Percentiles rank a stretch among this genome's conserved stretches.
phyloP scores from a whole-genome alignment of 352 stramenopile species.

The Pythium oligandrum region DNA sequence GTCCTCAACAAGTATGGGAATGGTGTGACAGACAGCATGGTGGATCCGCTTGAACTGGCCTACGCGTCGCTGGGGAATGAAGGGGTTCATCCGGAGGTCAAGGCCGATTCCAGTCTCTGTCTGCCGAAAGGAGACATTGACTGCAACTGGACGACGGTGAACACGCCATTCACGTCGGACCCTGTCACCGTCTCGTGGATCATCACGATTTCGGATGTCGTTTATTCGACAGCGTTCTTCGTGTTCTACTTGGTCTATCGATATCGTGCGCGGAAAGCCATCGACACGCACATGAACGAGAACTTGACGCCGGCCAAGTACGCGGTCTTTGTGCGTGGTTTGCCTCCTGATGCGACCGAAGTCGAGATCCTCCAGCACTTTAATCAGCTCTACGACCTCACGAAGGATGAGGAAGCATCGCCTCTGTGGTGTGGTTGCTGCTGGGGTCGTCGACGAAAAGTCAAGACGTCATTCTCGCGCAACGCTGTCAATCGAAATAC shows the following conservation, averaged over 20 bases:
- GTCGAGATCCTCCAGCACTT: conserved; percentile 75
- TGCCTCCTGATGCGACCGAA: conserved; percentile 60
- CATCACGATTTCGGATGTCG: conserved; percentile 51
- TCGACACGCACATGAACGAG: conserved; percentile 65
- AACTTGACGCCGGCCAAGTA: conserved; percentile 82
- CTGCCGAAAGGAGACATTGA: conserved; percentile 55
- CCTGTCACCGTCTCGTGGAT: conserved; percentile 67
- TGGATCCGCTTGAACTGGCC: conserved; percentile 62
- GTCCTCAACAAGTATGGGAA: conserved; percentile 60
- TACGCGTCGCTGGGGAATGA: conserved; percentile 78
- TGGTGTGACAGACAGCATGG: conserved; percentile 57
- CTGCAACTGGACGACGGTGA: conserved; percentile 58
- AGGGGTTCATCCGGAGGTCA: conserved; percentile 56
- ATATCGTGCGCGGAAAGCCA: conserved; percentile 31
- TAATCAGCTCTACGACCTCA: conserved; percentile 66
- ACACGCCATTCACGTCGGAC: conserved; percentile 62
- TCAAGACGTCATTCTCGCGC: conserved; percentile 41
- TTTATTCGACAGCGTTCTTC: conserved; percentile 69
- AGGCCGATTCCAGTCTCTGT: conserved; percentile 36
- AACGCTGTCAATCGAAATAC: conserved; percentile 35
- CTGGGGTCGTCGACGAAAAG: conserved; percentile 44
- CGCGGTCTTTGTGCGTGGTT: conserved; percentile 63
- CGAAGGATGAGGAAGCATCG: conserved; percentile 51
- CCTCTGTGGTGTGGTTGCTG: conserved; percentile 63
- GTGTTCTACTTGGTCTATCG: conserved; percentile 60